Evolutionary conservation across 768 basidiomycete species (phyloP).

Genomic region (Trametes cinnabarina): DNA sequence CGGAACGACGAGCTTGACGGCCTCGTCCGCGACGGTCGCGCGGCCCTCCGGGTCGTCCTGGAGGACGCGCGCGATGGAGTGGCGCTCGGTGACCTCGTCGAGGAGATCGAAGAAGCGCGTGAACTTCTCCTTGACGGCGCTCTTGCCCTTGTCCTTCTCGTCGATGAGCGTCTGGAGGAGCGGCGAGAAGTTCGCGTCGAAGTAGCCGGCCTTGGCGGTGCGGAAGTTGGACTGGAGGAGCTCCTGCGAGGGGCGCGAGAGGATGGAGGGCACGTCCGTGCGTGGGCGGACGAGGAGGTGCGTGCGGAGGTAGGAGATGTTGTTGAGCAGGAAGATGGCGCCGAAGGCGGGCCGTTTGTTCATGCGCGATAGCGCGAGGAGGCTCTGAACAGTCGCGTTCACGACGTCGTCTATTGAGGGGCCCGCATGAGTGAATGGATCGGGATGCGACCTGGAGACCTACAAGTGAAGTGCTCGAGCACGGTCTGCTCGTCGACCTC

Average conservation of each 20-base stretch:
- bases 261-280: conserved; percentile 44
- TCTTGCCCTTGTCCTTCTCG: conserved; percentile 50
- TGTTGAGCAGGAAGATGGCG: conserved; percentile 79
- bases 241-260: conserved; percentile 63
- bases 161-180: conserved; percentile 62
- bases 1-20: conserved; percentile 73
- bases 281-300: conserved; percentile 54
- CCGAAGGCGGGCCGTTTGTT: conserved; percentile 62
- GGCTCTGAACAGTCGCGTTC: conserved; percentile 55
- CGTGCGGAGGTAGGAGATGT: conserved; percentile 65
- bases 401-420: conserved; percentile 65
- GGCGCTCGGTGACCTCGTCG: conserved; percentile 77
- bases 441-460: conserved; percentile 31
- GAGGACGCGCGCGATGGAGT: conserved; percentile 63
- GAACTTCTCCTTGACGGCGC: conserved; percentile 77
- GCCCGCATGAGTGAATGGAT: neutral
- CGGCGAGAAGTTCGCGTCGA: conserved; percentile 78
- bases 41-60: conserved; percentile 67
- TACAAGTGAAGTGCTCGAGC: conserved; percentile 75
- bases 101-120: conserved; percentile 77
- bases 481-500: conserved; percentile 59
- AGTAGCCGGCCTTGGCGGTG: conserved; percentile 81
- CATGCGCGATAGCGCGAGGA: conserved; percentile 61
- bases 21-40: conserved; percentile 65
- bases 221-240: conserved; percentile 67